These are phyloP conservation scores for Phytophthora pini DNA, from an alignment of 352 stramenopile genomes.

Conservation along the genomic window DNA sequence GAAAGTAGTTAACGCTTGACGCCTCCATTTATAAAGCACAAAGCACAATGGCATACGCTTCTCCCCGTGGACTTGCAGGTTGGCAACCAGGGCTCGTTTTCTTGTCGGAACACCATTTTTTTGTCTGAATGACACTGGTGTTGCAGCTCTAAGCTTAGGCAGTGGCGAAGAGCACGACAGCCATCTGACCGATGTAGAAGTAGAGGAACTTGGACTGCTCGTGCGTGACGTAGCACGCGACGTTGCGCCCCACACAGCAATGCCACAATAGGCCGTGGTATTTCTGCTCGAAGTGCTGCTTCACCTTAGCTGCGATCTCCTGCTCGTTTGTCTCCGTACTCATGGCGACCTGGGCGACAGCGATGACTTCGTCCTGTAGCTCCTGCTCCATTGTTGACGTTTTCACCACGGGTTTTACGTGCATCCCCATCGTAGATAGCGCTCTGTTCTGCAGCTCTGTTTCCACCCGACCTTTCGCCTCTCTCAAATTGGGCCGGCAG, in stretches of 20 bases:
- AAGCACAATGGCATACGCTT: background rate
- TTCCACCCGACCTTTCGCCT: slow-evolving; percentile 24
- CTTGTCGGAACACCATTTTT: background rate
- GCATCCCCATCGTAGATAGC: slow-evolving; percentile 48
- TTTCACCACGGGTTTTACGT: slow-evolving; percentile 88
- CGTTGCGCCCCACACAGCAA: slow-evolving; percentile 95
- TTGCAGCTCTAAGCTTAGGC: slow-evolving; percentile 40
- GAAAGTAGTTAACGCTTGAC: slow-evolving; percentile 33
- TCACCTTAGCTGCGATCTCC: slow-evolving; percentile 92
- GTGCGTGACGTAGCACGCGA: slow-evolving; percentile 95
- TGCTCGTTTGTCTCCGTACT: slow-evolving; percentile 86
- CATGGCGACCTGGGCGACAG: slow-evolving; percentile 80
- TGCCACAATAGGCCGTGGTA: slow-evolving; percentile 93
- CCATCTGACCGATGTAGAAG: slow-evolving; percentile 96
- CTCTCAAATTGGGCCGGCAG: slow-evolving; percentile 8
- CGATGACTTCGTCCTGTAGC: slow-evolving; percentile 85
- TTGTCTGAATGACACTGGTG: background rate
- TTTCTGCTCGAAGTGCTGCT: slow-evolving; percentile 93
- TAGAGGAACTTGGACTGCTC: slow-evolving; percentile 96
- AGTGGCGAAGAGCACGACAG: slow-evolving; percentile 92
- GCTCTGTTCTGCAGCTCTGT: slow-evolving; percentile 5
- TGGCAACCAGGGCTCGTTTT: slow-evolving; percentile 9
- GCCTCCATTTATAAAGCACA: slow-evolving; percentile 13
- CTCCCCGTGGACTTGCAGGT: background rate
- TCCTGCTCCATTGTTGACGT: slow-evolving; percentile 90